These are phyloP conservation scores for Phytopythium montanum DNA, from an alignment of 352 stramenopile genomes.

Conservation along the genomic window DNA sequence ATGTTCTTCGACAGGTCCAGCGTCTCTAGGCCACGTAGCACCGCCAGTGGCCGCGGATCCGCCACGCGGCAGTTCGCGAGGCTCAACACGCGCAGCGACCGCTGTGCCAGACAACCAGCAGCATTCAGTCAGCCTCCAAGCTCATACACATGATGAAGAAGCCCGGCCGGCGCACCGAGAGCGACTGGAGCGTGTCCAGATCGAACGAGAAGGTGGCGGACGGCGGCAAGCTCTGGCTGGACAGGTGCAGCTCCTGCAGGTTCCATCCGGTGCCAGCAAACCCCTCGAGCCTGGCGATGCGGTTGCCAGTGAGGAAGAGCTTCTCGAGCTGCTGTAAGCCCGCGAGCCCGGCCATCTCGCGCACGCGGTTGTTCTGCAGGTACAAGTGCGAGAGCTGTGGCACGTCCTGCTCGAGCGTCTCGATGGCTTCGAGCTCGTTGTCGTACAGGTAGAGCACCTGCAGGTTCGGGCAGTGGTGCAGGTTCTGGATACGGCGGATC, in stretches of 20 bases:
- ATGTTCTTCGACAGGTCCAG: constrained; percentile 67
- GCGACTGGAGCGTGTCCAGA: constrained; percentile 26
- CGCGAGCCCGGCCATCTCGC: constrained; percentile 47
- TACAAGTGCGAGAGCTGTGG: constrained; percentile 66
- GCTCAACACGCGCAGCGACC: constrained; percentile 55
- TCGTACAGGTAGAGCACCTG: constrained; percentile 82
- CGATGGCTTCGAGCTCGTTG: constrained; percentile 56
- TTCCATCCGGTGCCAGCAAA: constrained; percentile 14
- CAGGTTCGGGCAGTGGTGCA: constrained; percentile 60
- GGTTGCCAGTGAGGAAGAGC: constrained; percentile 67
- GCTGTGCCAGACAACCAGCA: constrained; percentile 17
- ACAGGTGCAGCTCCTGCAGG: constrained; percentile 66
- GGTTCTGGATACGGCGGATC: constrained; percentile 47
- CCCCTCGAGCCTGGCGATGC: constrained; percentile 54
- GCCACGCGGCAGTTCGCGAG: constrained; percentile 52
- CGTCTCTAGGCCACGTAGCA: constrained; percentile 42
- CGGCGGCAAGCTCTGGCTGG: constrained; percentile 43
- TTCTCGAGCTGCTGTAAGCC: constrained; percentile 50
- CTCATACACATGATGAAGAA: not conserved
- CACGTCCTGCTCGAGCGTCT: constrained; percentile 40
- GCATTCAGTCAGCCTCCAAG: not conserved
- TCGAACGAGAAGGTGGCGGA: constrained; percentile 43
- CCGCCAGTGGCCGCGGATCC: constrained; percentile 18
- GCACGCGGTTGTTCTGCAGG: constrained; percentile 65
- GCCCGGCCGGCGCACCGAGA: constrained; percentile 25